Evolutionary conservation across 768 basidiomycete genomes (phyloP).

Genomic region (Albatrellus ellisii): DNA sequence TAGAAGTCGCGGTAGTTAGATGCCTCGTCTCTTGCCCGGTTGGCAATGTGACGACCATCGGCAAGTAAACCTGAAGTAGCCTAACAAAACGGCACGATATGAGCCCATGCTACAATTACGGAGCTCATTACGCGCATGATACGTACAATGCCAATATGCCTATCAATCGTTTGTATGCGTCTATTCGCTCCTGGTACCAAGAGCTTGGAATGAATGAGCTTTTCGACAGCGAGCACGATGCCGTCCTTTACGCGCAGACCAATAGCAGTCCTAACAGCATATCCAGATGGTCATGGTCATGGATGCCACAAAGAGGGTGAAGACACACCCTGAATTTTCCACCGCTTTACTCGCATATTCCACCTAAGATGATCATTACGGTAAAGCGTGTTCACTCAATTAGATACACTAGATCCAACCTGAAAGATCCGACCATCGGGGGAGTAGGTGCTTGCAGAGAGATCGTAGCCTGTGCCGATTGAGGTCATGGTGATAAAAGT

Average conservation of each 20-base stretch:
- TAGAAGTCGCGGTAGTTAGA: conserved; percentile 59
- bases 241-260: conserved; percentile 93
- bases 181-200: conserved; percentile 87
- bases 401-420: conserved; percentile 27
- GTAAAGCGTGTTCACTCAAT: neutral
- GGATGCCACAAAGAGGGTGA: neutral
- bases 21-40: conserved; percentile 78
- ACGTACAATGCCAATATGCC: conserved; percentile 82
- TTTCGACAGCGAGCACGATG: conserved; percentile 93
- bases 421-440: conserved; percentile 99
- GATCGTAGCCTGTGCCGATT: conserved; percentile 98
- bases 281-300: neutral
- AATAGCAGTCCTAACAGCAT: conserved; percentile 68
- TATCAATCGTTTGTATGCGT: conserved; percentile 87
- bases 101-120: neutral
- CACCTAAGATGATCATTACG: no score
- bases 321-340: conserved; percentile 85
- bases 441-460: conserved; percentile 86
- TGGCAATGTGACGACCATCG: conserved; percentile 81
- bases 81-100: conserved; percentile 29
- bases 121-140: neutral
- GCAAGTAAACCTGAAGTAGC: conserved; percentile 90
- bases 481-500: conserved; percentile 69
- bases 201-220: conserved; percentile 91
- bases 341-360: conserved; percentile 99